A percentile compares a stretch with the other conserved stretches of the same genome.
phyloP scores from a whole-genome alignment of 2,329 filamentous ascomycete genomes.

The Teratosphaeria nubilosa region DNA sequence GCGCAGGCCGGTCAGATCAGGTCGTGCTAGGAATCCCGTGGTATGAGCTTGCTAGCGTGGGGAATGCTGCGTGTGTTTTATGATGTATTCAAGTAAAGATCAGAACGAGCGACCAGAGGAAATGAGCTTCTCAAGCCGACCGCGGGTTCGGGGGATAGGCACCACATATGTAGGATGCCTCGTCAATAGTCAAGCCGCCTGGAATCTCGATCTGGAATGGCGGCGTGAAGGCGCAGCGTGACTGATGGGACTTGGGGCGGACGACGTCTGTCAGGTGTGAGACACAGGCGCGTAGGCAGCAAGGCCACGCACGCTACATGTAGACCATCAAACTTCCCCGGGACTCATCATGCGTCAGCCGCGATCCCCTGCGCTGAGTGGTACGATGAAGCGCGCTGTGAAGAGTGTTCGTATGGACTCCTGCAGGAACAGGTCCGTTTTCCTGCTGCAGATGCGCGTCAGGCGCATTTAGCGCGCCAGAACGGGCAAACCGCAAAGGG shows the following conservation, averaged over 20 bases:
- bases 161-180: background rate
- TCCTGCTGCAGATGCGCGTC: background rate
- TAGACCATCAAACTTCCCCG: background rate
- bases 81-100: background rate
- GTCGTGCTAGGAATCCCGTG: background rate
- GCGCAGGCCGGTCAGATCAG: background rate
- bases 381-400: background rate
- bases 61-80: background rate
- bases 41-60: background rate
- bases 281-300: background rate
- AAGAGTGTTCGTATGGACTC: background rate
- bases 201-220: background rate
- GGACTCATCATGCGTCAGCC: background rate
- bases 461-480: background rate
- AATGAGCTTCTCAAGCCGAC: background rate
- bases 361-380: background rate
- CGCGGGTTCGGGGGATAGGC: background rate
- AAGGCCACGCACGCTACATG: background rate
- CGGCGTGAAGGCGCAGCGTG: background rate
- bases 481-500: background rate
- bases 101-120: background rate
- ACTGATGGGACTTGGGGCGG: background rate
- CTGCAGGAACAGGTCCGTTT: background rate
- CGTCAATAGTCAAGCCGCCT: background rate
- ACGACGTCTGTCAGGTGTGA: background rate